Evolutionary conservation across 2,329 filamentous ascomycete genomes (phyloP), one percentile per base, ranked within the genome.

Genomic region (Diaporthe caulivora): DNA sequence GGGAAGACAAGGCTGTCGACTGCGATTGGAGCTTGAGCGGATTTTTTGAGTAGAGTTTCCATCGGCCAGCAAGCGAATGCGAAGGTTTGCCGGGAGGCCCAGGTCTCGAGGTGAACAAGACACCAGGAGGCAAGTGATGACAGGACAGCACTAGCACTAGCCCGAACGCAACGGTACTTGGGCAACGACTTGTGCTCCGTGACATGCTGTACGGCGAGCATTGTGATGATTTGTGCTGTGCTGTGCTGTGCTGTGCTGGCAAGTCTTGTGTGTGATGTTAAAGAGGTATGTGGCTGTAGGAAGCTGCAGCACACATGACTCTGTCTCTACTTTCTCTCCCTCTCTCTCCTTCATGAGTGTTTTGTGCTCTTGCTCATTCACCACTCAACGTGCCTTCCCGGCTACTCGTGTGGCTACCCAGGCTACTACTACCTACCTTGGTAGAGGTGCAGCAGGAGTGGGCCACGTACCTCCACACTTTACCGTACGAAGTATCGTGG

Each of bases 1-100:
- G 29, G 3, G 26, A 26, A 34, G 60, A 51, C 29, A 29, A 37
- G 60, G 60, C 60, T 49, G 40, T 49, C 60, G 57, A 49, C 40
- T 31, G 58, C 42, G 42, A 64, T 47, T 64, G 42, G 58, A 31
- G 58, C 26, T 15, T 17, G 60, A 24, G 44, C 42, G 34, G 42
- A 65, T 17, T 34, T 34, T 24, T 42, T 42, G 24, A 29, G 40
- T 18, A 65, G 44, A 65, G 29, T 65, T 65, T 37, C 62, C 31
- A 24, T 40, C n/a, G 37, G 62, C 62, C 47, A 40, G 21, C 62
- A 67, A 67, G 62, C 62, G 62, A 67, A 9, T 67, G 62, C 62
- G 62, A 67, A 29, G 31, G 62, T 26, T 53, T n/a, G 47, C 62
- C 47, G 31, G 62, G 62, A 53, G 31, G n/a, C 44, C 62, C 62